Evolutionary conservation across 805 yeast genomes (phyloP).

Genomic region (Maudiozyma barnettii): DNA sequence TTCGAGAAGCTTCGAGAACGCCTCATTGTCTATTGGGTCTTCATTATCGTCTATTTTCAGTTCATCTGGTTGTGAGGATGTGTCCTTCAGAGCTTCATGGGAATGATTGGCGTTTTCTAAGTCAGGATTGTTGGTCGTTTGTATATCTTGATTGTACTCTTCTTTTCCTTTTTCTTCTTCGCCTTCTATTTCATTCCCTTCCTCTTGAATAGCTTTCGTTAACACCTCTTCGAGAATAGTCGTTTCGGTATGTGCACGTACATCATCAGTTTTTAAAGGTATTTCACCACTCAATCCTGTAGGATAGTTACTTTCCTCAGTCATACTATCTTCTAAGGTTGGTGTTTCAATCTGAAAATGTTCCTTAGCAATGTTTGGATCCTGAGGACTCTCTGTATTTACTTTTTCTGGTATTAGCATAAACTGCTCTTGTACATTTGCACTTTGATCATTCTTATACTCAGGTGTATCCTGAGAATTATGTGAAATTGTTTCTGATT

Average conservation of each 20-base stretch:
- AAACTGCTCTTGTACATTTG: background rate
- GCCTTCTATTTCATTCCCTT: background rate
- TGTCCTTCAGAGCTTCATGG: too few species aligned
- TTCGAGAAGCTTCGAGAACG: constrained; percentile 25
- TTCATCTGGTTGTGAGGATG: background rate
- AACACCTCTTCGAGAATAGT: background rate
- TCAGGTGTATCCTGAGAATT: background rate
- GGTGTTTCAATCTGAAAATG: background rate
- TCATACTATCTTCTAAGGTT: background rate
- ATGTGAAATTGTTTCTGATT: background rate
- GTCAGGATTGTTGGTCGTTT: background rate
- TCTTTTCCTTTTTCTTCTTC: background rate
- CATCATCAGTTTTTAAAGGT: background rate
- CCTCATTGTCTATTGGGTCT: constrained; percentile 21
- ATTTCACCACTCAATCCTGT: background rate
- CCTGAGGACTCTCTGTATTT: background rate
- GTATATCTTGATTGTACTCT: background rate
- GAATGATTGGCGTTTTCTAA: constrained; percentile 9
- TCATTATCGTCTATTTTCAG: constrained; percentile 6
- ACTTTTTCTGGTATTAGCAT: background rate
- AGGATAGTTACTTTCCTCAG: background rate
- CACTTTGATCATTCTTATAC: background rate
- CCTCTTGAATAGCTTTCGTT: background rate
- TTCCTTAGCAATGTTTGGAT: background rate
- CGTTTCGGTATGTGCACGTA: background rate